Evolutionary conservation across 1,284 basidiomycete genomes (phyloP).

Genomic region (Kwoniella shivajii): DNA sequence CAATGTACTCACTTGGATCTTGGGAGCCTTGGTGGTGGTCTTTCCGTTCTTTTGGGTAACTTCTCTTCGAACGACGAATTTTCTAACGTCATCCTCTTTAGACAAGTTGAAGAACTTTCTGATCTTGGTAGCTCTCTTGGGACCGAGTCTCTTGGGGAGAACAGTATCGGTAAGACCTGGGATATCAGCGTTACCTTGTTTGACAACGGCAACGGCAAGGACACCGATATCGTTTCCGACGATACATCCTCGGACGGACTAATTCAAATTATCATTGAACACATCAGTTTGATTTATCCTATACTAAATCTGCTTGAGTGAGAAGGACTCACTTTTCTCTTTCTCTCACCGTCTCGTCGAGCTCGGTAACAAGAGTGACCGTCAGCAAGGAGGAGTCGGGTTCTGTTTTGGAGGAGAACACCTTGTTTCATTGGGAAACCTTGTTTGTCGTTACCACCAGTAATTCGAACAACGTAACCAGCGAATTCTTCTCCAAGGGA

Average conservation of each 20-base stretch:
- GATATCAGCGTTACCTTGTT: constrained; percentile 92
- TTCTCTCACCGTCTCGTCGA: constrained; percentile 92
- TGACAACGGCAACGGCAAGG: constrained; percentile 91
- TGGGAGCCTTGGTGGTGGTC: constrained; percentile 94
- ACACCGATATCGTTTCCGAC: constrained; percentile 96
- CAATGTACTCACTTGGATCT: constrained; percentile 57
- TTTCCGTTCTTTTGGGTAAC: constrained; percentile 96
- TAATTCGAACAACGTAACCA: constrained; percentile 96
- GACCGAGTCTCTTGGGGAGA: constrained; percentile 90
- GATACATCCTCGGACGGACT: constrained; percentile 87
- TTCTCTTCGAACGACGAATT: constrained; percentile 91
- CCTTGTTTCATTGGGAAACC: constrained; percentile 99
- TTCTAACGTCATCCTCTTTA: constrained; percentile 98
- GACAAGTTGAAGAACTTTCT: constrained; percentile 95
- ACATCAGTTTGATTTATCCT: no score
- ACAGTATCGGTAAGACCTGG: constrained; percentile 90
- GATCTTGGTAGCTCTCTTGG: constrained; percentile 86
- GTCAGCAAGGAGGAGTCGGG: constrained; percentile 88
- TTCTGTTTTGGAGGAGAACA: constrained; percentile 92
- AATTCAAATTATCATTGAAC: not conserved
- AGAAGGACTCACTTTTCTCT: constrained; percentile 69
- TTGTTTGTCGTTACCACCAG: constrained; percentile 64
- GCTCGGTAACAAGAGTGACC: constrained; percentile 97
- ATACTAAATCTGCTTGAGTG: no score
- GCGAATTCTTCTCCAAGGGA: constrained; percentile 93